Base-by-base conservation (phyloP, 371 early-diverging fungal genomes). In the Entomophthora muscae region DNA sequence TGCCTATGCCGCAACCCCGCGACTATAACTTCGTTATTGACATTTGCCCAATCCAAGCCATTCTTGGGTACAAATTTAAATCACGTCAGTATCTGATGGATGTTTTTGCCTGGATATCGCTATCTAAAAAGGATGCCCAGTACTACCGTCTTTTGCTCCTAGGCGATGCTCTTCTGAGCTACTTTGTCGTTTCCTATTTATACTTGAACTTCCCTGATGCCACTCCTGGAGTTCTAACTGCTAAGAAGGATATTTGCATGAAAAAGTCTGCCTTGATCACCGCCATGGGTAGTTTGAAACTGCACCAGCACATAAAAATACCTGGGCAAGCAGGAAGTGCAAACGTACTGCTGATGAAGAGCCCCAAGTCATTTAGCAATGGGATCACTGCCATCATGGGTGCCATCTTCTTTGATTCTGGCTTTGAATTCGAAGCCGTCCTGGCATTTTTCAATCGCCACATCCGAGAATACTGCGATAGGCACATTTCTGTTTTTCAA, bases 61-160 rank as follows among this genome's bases (percentile, higher is more conserved):
- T 76, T 0, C 61, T 89, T 12, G 86, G 85, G 0, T 89, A 92
- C 67, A 69, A 64, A 26, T 94, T 93, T 74, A 74, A 80, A 42
- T 73, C 83, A 32, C 83, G 78, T 2, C 30, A 71, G 0, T 65
- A 88, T 51, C 67, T 86, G 12, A 70, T 79, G 0, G 93, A 93
- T 69, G 96, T 95, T 0, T 69, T 93, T 59, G 93, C 94, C 0
- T 94, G 93, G 68, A 80, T 89, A 22, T 84, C 86, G 63, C 75
- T 79, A 3, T 75, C 80, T 23, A 76, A 78, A 51, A 71, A 76
- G 0, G 71, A 71, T 21, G 75, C 78, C 0, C 69, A 75, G 7
- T 96, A 92, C 67, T 88, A 95, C 71, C 85, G 97, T 2, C 76
- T 97, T 1, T 96, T 95, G 74, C 95, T 89, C 68, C 68, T 95